Evolutionary conservation across 257 asterid species (phyloP).

Genomic region (Paraleonurus japonicus): DNA sequence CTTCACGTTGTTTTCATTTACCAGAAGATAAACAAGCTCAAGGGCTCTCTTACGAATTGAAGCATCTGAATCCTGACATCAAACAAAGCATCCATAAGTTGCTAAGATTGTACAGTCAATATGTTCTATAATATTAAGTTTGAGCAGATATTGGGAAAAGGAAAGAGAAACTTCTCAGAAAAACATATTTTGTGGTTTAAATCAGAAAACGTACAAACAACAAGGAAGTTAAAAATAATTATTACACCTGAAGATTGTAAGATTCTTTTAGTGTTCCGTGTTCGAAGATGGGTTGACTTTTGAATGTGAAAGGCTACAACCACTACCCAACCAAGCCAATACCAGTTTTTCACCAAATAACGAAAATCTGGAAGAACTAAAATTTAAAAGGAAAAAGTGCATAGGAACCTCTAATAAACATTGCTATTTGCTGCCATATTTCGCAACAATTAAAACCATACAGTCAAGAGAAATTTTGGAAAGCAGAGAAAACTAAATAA

Average conservation of each 20-base stretch:
- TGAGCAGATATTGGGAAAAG: slow-evolving; percentile 5
- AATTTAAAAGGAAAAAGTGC: neutral
- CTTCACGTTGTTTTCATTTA: slow-evolving; percentile 81
- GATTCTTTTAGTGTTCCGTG: neutral
- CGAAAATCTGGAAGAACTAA: slow-evolving; percentile 11
- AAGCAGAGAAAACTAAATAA: slow-evolving; percentile 1
- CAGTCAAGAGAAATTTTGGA: neutral
- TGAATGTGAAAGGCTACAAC: neutral
- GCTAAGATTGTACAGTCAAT: slow-evolving; percentile 9
- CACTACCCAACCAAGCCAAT: slow-evolving; percentile 1
- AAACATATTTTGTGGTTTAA: neutral
- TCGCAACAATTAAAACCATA: slow-evolving; percentile 23
- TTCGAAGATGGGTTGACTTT: neutral
- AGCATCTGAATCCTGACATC: slow-evolving; percentile 88
- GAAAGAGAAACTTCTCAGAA: neutral
- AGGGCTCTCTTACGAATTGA: slow-evolving; percentile 95
- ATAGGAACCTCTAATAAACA: slow-evolving; percentile 7
- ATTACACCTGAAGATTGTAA: slow-evolving; percentile 13
- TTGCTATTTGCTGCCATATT: slow-evolving; percentile 1
- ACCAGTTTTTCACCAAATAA: neutral
- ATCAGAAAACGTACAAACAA: neutral
- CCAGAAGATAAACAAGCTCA: slow-evolving; percentile 86
- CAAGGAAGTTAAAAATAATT: neutral
- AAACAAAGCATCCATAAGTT: slow-evolving; percentile 29
- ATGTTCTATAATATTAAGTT: neutral